Base-by-base conservation (phyloP, 169 alveolate species). In the Plasmodium vinckei region DNA sequence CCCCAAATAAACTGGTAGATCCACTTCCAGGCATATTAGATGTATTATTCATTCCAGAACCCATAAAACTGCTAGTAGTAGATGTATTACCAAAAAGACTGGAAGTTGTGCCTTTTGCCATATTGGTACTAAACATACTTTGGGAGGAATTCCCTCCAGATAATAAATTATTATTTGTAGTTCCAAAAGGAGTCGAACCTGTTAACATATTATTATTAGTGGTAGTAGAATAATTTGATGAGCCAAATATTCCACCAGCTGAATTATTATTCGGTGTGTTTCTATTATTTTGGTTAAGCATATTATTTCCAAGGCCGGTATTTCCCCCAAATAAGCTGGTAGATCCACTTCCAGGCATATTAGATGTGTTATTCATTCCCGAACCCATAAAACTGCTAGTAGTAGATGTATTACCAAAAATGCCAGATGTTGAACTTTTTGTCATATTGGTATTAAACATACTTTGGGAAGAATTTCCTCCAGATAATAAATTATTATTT, bases 241-340 rank as follows among this genome's bases (percentile, higher is more conserved):
- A 42, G 2, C 56, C 77, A 42, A 69, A 47, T 39, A 69, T 69
- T 13, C 77, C 77, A 1, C 64, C 77, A 68, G 84, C 13, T n/a
- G 84, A 1, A 17, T 42, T 59, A 54, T 42, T 59, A 13, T 9
- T 3, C 23, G 39, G 27, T 9, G 42, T 13, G 68, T 54, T 72
- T 21, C 60, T 33, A 53, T 61, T 72, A 61, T 46, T 72, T 72
- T 27, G 70, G 25, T 72, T 69, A 44, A 46, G 47, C 47, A 25
- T 33, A 54, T 25, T n/a, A 25, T 9, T 25, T 1, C 39, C 15
- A 21, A 27, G 42, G 64, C 10, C 0, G 17, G 1, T 19, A 56
- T 17, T 69, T 27, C n/a, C 2, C 1, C 27, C 51, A 54, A 72
- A 72, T 44, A 33, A 27, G 69, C 27, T 72, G 21, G 39, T 72